Conservation (phyloP, 306 rosid genomes). For the Vigna trinervia region DNA sequence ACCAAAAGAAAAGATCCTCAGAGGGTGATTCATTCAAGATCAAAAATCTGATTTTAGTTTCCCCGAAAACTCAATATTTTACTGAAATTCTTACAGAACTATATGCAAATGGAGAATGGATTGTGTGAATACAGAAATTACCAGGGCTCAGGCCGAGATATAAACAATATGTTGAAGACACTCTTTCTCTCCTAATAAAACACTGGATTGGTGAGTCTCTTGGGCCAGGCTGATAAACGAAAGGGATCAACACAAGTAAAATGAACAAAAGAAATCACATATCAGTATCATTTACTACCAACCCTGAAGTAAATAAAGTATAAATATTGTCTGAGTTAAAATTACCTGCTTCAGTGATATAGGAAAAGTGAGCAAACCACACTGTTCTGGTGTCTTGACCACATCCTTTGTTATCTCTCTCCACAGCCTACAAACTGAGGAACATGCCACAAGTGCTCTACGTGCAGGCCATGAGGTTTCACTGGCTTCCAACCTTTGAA, state of each 20-base stretch:
- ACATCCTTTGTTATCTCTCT: conserved; percentile 74
- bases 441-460: conserved; percentile 79
- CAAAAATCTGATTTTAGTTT: conserved; percentile 19
- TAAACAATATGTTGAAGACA: conserved; percentile 72
- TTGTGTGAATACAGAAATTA: conserved; percentile 49
- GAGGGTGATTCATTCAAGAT: conserved; percentile 13
- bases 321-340: neutral
- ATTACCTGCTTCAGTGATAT: conserved; percentile 89
- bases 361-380: conserved; percentile 84
- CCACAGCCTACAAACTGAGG: conserved; percentile 90
- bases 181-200: conserved; percentile 86
- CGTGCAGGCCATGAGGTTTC: conserved; percentile 88
- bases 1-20: conserved; percentile 15
- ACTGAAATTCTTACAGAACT: conserved; percentile 5
- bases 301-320: conserved; percentile 8
- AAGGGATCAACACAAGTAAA: conserved; percentile 8
- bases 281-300: conserved; percentile 23
- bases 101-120: neutral
- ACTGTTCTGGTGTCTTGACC: conserved; percentile 84
- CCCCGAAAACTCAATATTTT: neutral
- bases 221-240: conserved; percentile 76
- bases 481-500: conserved; percentile 82
- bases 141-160: conserved; percentile 96
- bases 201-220: conserved; percentile 87
- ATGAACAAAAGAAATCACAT: conserved; percentile 25